These are phyloP conservation scores for Avena eriantha DNA, from an alignment of 176 grass and related monocot species.

Conservation along the genomic window DNA sequence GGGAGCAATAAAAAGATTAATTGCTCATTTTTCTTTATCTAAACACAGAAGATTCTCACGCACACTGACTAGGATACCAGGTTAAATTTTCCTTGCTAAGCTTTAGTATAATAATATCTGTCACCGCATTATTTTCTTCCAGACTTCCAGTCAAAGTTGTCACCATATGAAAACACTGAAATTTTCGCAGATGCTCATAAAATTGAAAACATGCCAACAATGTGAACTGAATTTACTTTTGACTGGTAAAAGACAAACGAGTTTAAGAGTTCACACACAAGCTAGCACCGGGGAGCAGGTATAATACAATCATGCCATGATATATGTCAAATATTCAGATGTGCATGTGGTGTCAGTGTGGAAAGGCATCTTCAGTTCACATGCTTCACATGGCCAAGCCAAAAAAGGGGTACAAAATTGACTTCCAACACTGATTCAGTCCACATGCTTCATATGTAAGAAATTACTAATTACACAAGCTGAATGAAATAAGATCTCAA, in stretches of 20 bases:
- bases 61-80: background rate
- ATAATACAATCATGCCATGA: conserved; percentile 5
- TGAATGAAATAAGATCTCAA: conserved; percentile 8
- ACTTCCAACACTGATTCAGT: background rate
- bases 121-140: background rate
- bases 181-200: background rate
- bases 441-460: conserved; percentile 13
- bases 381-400: conserved; percentile 28
- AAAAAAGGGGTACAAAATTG: conserved; percentile 12
- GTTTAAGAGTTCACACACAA: conserved; percentile 2
- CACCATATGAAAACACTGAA: background rate
- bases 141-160: background rate
- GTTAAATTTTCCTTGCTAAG: background rate
- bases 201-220: background rate
- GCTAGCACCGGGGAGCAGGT: background rate
- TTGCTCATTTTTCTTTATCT: conserved; percentile 1
- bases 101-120: background rate
- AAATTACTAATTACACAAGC: background rate
- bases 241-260: background rate
- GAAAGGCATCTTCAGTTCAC: conserved; percentile 16
- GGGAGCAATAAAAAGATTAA: conserved; percentile 24
- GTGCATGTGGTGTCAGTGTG: conserved; percentile 17
- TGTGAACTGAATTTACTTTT: conserved; percentile 25
- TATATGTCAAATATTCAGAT: background rate
- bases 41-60: background rate